phyloP scores from a whole-genome alignment of 2,329 filamentous ascomycete genomes.

The Colletotrichum echinochloae region DNA sequence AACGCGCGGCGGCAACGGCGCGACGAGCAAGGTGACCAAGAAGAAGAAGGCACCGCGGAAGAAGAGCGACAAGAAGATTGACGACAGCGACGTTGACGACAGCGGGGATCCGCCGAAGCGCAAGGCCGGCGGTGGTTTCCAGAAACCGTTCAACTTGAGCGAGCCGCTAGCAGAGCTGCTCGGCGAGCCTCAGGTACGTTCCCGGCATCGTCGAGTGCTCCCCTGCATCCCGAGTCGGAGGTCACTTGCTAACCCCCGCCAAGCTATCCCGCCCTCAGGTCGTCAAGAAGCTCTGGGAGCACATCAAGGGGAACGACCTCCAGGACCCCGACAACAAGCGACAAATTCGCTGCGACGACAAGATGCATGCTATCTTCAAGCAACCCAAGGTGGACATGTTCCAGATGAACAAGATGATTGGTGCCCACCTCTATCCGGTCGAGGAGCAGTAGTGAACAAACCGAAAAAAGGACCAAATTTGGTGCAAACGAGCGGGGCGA shows the following conservation, averaged over 20 bases:
- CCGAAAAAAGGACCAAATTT: neutral
- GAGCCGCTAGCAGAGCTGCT: conserved; percentile 76
- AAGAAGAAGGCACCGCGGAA: conserved; percentile 77
- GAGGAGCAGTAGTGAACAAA: conserved; percentile 61
- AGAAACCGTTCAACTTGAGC: conserved; percentile 85
- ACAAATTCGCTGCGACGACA: conserved; percentile 92
- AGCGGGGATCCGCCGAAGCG: conserved; percentile 73
- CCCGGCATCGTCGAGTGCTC: neutral
- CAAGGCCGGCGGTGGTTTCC: conserved; percentile 92
- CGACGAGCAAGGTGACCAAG: conserved; percentile 67
- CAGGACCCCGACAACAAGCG: conserved; percentile 94
- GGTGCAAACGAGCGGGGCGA: conserved; percentile 1
- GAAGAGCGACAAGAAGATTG: conserved; percentile 82
- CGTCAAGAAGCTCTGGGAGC: conserved; percentile 95
- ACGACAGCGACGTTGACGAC: conserved; percentile 81
- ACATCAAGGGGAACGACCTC: conserved; percentile 88
- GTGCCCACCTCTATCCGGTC: conserved; percentile 86
- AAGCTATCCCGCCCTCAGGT: conserved; percentile 94
- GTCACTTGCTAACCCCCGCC: conserved; percentile 41
- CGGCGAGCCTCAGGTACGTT: conserved; percentile 72
- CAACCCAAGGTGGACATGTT: conserved; percentile 96
- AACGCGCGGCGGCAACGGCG: conserved; percentile 78
- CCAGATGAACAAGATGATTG: conserved; percentile 97
- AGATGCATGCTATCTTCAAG: conserved; percentile 93
- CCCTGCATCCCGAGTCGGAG: neutral